Evolutionary conservation across 2,329 filamentous ascomycete genomes (phyloP), one percentile per base, ranked within the genome.

Genomic region (Ascocoryne sarcoides): DNA sequence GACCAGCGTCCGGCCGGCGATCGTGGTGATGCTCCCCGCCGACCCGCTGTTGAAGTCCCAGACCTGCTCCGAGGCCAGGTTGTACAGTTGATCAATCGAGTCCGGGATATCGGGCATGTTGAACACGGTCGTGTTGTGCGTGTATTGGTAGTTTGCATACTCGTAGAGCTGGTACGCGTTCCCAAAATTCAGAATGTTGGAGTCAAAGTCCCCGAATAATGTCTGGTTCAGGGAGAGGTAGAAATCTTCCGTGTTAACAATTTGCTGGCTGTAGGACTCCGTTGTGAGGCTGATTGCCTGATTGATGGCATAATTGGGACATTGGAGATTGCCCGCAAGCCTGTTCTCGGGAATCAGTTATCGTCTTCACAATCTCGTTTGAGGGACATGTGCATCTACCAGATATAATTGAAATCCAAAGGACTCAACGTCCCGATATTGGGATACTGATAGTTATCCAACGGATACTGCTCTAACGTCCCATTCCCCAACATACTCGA

Each of bases 361-460:
- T n/a, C n/a, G n/a, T n/a, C n/a, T n/a, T n/a, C n/a, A n/a, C n/a
- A n/a, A n/a, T n/a, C n/a, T n/a, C n/a, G n/a, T n/a, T n/a, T n/a
- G n/a, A n/a, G n/a, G n/a, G n/a, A n/a, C n/a, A n/a, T n/a, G n/a
- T n/a, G n/a, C n/a, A n/a, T 67, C 49, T 58, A 74, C 73, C 60
- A 65, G 28, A 69, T 59, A 10, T 65, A 70, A 14, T 63, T 60
- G 9, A 60, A 63, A 42, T 76, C 70, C 4, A 60, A 49, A 1
- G 46, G 60, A 1, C 69, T 64, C 5, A 79, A 59, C 0, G 73
- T 71, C 32, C 70, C 65, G 28, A 94, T 65, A 1, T 75, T 75
- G 14, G 90, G 82, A 49, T 93, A 77, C 58, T 94, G 88, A 57
- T 89, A 94, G 8, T 87, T 87, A 39, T 74, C 65, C 53, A 94